Evolutionary conservation across 129 eudicot genomes (phyloP), one percentile per base, ranked within the genome.

Genomic region (Flaveria brownii): DNA sequence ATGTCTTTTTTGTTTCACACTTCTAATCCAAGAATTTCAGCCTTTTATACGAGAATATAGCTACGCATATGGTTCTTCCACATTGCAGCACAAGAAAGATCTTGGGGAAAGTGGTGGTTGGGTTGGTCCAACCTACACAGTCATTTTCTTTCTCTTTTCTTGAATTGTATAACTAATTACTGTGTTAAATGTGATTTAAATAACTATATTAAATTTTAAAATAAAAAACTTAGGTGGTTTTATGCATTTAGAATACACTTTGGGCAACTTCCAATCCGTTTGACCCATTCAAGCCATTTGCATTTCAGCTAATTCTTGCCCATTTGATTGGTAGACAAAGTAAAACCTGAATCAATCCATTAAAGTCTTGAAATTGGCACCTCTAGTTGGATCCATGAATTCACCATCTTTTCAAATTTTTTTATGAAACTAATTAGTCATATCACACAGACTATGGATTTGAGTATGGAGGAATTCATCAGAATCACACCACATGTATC

Each of bases 401-500:
- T 54, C 41, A 77, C 52, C 79, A 26, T 78, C 25, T 70, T 13
- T 33, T 36, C n/a, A 15, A 4, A 23, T 47, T 33, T 41, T 30
- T 47, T 61, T 59, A 59, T 16, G 17, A 66, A 23, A 74, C 75
- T 56, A 63, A 61, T 61, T 63, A 45, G 25, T 70, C 64, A 55
- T 80, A 59, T 43, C 75, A 16, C 52, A 15, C 88, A 90, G 97
- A 81, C 85, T 84, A 85, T 90, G 57, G 81, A 82, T 81, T 73
- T 60, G 82, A 87, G 78, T 60, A 65, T 85, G 56, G 91, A 88
- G 72, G 93, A 91, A 62, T 88, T 82, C 78, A 79, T 94, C 51
- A 83, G 91, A 62, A 86, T 80, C 71, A 84, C 90, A n/a, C 98
- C 98, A 51, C 93, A 87, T 43, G 89, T 94, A 71, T 73, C 91